Evolutionary conservation across 371 early-diverging fungal species (phyloP).

Genomic region (Syncephalastrum sp.): DNA sequence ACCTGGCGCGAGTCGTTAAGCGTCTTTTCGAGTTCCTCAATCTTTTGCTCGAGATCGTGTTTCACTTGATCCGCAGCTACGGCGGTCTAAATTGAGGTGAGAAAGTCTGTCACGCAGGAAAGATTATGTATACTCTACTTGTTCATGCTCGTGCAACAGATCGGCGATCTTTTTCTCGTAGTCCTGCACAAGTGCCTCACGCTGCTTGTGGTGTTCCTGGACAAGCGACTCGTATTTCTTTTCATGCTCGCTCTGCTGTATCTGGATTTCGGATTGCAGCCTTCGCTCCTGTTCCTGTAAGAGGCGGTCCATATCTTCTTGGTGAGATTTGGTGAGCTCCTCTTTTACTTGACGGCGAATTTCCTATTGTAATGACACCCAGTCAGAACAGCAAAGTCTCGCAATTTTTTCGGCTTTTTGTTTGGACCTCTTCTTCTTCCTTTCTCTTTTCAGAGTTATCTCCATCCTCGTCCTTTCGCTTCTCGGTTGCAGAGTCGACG

Average conservation of each 20-base stretch:
- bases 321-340: conserved; percentile 7
- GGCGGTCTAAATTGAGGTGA: too few relatives aligned
- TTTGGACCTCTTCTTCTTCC: not conserved
- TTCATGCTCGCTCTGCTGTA: conserved; percentile 4
- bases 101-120: too few relatives aligned
- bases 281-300: conserved; percentile 11
- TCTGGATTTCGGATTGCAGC: conserved; percentile 9
- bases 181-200: conserved; percentile 5
- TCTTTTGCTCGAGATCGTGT: conserved; percentile 14
- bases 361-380: conserved; percentile 5
- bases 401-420: not conserved
- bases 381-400: not conserved
- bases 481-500: conserved; percentile 13
- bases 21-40: conserved; percentile 10
- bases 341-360: conserved; percentile 11
- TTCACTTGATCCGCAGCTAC: not conserved
- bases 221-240: not conserved
- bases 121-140: too few relatives aligned
- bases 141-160: not conserved
- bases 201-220: conserved; percentile 9
- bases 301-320: conserved; percentile 11
- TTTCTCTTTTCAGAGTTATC: conserved; percentile 1
- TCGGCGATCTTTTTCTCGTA: conserved; percentile 12
- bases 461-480: conserved; percentile 12
- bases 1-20: conserved; percentile 22